Percentiles rank a stretch among this genome's conserved stretches.
Conservation (phyloP, 345 rosid genomes). For the Salix udensis region DNA sequence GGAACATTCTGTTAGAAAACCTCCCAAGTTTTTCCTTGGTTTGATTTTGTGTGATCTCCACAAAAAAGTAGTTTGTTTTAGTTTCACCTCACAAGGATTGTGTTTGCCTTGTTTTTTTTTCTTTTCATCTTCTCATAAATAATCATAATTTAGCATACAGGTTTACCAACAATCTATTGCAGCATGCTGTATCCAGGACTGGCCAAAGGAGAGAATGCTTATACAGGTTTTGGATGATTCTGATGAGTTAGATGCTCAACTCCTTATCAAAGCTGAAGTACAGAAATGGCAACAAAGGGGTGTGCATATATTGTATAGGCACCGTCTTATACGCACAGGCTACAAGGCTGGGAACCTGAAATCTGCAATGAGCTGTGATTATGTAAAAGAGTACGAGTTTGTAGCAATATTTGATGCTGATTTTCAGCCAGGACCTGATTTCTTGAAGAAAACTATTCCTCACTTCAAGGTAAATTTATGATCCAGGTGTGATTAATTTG, state of each 20-base stretch:
- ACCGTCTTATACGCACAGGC: conserved; percentile 82
- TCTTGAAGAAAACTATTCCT: conserved; percentile 78
- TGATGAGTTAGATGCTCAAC: conserved; percentile 68
- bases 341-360: conserved; percentile 93
- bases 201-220: conserved; percentile 93
- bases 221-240: conserved; percentile 87
- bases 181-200: conserved; percentile 71
- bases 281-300: conserved; percentile 93
- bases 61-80: background rate
- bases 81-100: background rate
- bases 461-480: conserved; percentile 57
- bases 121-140: too few species aligned
- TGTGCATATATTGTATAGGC: conserved; percentile 65
- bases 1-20: background rate
- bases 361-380: conserved; percentile 87
- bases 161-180: conserved; percentile 82
- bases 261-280: conserved; percentile 76
- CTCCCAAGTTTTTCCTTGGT: background rate
- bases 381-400: conserved; percentile 75
- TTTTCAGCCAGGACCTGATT: conserved; percentile 86
- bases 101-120: background rate
- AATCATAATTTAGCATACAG: conserved; percentile 26
- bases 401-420: conserved; percentile 90
- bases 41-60: background rate
- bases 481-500: background rate